phyloP scores from a whole-genome alignment of 768 basidiomycete species.

The Tremella fuciformis region DNA sequence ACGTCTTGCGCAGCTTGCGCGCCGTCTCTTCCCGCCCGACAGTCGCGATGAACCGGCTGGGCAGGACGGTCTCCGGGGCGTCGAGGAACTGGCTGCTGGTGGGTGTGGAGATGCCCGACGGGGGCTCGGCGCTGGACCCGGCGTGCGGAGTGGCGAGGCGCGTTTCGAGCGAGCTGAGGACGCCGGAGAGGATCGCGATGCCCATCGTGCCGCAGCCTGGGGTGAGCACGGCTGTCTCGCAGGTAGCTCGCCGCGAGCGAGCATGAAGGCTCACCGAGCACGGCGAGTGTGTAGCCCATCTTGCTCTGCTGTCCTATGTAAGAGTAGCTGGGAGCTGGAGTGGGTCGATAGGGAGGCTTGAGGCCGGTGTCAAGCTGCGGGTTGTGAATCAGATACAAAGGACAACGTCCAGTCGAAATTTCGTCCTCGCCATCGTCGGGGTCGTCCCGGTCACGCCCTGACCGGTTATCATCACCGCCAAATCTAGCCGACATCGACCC shows the following conservation, averaged over 20 bases:
- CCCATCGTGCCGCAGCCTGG: conserved; percentile 98
- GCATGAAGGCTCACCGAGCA: conserved; percentile 61
- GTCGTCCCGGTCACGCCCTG: too few species aligned
- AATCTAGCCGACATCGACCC: too few species aligned
- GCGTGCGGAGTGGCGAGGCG: conserved; percentile 17
- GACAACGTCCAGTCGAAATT: too few species aligned
- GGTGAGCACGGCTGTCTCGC: conserved; percentile 12
- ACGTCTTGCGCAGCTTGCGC: conserved; percentile 63
- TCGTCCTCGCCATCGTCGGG: too few species aligned
- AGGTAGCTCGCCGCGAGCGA: background rate
- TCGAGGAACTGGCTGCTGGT: conserved; percentile 47
- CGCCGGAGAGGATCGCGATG: conserved; percentile 87
- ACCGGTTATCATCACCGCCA: too few species aligned
- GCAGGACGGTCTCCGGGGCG: conserved; percentile 64
- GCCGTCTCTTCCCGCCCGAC: conserved; percentile 77
- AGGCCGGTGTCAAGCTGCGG: too few species aligned
- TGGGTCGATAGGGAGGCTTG: too few species aligned
- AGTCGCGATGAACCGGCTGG: conserved; percentile 78
- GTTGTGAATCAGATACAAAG: too few species aligned
- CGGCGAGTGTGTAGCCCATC: conserved; percentile 92
- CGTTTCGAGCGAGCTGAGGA: conserved; percentile 75
- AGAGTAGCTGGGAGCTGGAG: background rate
- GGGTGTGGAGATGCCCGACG: conserved; percentile 69
- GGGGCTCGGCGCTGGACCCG: conserved; percentile 22
- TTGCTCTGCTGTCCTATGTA: conserved; percentile 11